phyloP scores from a whole-genome alignment of 192 early-diverging fungal species.

The Umbelopsis sp. region DNA sequence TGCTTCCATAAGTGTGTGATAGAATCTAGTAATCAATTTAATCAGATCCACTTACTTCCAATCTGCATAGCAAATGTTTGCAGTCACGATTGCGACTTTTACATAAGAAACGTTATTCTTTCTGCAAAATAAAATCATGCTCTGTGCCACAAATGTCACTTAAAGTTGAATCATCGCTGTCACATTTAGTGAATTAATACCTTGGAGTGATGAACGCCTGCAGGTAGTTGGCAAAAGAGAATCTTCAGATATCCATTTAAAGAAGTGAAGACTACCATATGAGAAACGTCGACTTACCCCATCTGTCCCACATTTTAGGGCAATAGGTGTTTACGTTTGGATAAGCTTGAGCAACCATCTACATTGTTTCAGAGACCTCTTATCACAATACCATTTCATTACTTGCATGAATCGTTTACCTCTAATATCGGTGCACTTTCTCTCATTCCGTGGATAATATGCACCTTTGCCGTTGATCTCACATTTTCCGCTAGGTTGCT shows the following conservation, averaged over 20 bases:
- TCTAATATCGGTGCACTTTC: not conserved
- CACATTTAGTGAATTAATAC: not conserved
- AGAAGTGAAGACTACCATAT: no score
- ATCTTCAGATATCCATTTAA: no score
- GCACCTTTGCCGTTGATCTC: not conserved
- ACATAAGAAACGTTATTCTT: slow-evolving; percentile 31
- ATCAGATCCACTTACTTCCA: slow-evolving; percentile 51
- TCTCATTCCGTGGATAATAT: slow-evolving; percentile 6
- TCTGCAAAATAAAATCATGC: slow-evolving; percentile 61
- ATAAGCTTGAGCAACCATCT: not conserved
- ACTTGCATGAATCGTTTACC: not conserved
- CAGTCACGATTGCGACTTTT: slow-evolving; percentile 62
- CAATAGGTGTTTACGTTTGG: not conserved
- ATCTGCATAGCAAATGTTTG: slow-evolving; percentile 63
- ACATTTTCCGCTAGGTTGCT: slow-evolving; percentile 2
- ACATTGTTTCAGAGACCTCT: not conserved
- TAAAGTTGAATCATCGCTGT: no score
- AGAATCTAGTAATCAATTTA: not conserved
- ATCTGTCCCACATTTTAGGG: slow-evolving; percentile 5
- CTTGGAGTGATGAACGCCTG: slow-evolving; percentile 21
- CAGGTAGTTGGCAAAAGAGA: not conserved
- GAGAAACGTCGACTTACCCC: not conserved
- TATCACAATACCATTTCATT: not conserved
- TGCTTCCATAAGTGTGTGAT: not conserved
- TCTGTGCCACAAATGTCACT: not conserved